These are phyloP conservation scores for Fraxinus anomala DNA, from an alignment of 257 asterid genomes.

Conservation along the genomic window DNA sequence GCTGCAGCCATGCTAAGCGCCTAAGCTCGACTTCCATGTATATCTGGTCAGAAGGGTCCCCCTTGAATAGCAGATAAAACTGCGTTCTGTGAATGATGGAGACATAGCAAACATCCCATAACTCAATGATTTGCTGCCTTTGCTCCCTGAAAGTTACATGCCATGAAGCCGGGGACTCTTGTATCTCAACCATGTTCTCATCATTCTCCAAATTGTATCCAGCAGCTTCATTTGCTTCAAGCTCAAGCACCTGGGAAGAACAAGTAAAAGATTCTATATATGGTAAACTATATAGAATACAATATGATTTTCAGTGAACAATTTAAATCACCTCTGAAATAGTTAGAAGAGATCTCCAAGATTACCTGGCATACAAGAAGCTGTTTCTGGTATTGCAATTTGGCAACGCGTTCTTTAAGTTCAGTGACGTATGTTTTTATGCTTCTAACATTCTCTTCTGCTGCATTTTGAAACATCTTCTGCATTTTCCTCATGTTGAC, in stretches of 20 bases:
- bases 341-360: background rate
- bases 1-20: constrained; percentile 87
- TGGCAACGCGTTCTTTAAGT: constrained; percentile 96
- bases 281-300: background rate
- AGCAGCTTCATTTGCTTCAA: constrained; percentile 92
- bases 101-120: constrained; percentile 87
- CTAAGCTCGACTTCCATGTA: constrained; percentile 91
- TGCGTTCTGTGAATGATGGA: constrained; percentile 91
- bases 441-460: constrained; percentile 97
- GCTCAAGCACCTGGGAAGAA: constrained; percentile 73
- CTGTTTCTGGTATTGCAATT: constrained; percentile 94
- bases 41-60: constrained; percentile 87
- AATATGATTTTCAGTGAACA: background rate
- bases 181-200: constrained; percentile 48
- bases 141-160: constrained; percentile 67
- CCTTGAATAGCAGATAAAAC: constrained; percentile 82
- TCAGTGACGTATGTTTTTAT: constrained; percentile 89
- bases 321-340: background rate
- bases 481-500: constrained; percentile 97
- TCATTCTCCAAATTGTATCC: constrained; percentile 73
- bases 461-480: constrained; percentile 95
- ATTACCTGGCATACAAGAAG: constrained; percentile 96
- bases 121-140: constrained; percentile 78
- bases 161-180: constrained; percentile 80
- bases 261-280: background rate